These are phyloP conservation scores for Hydrangea macrophylla DNA, from an alignment of 148 eudicot genomes.

Conservation along the genomic window DNA sequence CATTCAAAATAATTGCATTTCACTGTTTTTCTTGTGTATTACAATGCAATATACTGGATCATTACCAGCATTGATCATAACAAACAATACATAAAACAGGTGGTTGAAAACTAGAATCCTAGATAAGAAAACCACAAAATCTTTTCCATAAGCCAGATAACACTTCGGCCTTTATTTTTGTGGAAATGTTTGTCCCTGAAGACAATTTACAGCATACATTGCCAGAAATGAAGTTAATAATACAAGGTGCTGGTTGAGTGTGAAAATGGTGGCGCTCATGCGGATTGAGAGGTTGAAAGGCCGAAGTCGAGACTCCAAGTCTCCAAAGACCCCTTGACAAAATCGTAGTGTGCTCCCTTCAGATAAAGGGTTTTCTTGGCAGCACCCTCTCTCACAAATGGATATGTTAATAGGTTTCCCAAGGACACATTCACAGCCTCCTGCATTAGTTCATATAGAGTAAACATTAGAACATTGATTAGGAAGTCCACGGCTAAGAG, in stretches of 20 bases:
- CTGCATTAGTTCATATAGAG: constrained; percentile 31
- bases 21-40: too few relatives aligned
- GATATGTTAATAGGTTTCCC: constrained; percentile 77
- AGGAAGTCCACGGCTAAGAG: too few relatives aligned
- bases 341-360: constrained; percentile 86
- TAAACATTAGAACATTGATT: too few relatives aligned
- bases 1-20: too few relatives aligned
- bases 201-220: constrained; percentile 4
- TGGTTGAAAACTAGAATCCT: too few relatives aligned
- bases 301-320: constrained; percentile 65
- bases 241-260: too few relatives aligned
- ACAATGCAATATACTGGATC: too few relatives aligned
- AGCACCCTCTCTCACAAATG: constrained; percentile 74
- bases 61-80: too few relatives aligned
- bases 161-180: too few relatives aligned
- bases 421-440: constrained; percentile 93
- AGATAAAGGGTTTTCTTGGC: constrained; percentile 53
- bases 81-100: too few relatives aligned
- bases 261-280: constrained; percentile 13
- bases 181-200: too few relatives aligned
- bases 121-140: background rate
- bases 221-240: background rate
- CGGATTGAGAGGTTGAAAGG: constrained; percentile 30
- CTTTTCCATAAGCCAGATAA: too few relatives aligned
- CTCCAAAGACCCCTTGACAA: constrained; percentile 66